Evolutionary conservation across 2,329 filamentous ascomycete species (phyloP), one percentile per base, ranked within the genome.

Genomic region (Incumbomyces delicatus): DNA sequence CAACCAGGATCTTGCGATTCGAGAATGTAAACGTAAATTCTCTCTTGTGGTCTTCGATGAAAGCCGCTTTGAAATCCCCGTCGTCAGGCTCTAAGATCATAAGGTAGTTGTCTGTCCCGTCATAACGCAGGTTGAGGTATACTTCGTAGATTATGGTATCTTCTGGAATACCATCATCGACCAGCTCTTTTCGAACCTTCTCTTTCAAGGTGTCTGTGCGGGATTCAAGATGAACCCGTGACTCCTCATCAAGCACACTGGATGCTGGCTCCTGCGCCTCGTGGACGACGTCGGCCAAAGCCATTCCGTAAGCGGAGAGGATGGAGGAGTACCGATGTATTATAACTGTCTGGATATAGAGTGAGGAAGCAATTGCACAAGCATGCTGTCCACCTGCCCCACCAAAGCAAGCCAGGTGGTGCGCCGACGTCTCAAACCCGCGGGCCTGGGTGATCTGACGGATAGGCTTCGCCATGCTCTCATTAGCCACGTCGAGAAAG

Each of bases 301-400:
- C 87, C 82, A 95, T 90, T 12, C 89, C 89, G 55, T 95, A 95
- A 0, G 89, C 89, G 0, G 88, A 95, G 1, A 95, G 71, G 1
- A 95, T 86, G 0, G 88, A 95, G 0, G 88, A 94, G 61, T 95
- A 95, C 47, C 86, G 75, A 63, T 95, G 89, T 2, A 95, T 76
- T 8, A 95, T 72, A 30, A 94, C 90, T 61, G 94, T 87, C 20
- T 76, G 78, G 53, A 95, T 88, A 0, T 87, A 87, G 1, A 95
- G 70, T 2, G 85, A 85, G 58, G 87, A 80, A 2, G 88, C 89
- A 52, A 95, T 94, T 1, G 87, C 87, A 16, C 94, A 87, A 1
- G 89, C 89, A 57, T 95, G 89, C 61, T 95, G 89, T 0, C 89
- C 89, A 38, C 89, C 89, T 0, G 89, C 89, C 46, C 89, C 89